phyloP scores from a whole-genome alignment of 2,329 filamentous ascomycete species.

The Ophiostoma sp. region DNA sequence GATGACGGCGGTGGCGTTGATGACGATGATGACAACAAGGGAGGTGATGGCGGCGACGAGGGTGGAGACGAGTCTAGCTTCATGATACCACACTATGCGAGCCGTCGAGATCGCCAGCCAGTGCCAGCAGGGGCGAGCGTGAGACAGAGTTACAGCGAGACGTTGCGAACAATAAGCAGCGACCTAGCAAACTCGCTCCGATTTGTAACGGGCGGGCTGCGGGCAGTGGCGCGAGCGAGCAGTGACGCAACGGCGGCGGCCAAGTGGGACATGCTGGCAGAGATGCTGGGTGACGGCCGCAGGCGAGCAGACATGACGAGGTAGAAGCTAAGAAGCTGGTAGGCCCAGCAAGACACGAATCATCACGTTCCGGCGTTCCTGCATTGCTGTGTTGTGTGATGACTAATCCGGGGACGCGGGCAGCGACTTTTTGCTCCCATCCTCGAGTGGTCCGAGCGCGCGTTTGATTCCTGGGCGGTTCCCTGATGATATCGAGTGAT shows the following conservation, averaged over 20 bases:
- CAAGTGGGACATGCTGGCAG: constrained; percentile 75
- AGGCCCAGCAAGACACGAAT: too few relatives aligned
- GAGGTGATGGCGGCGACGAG: constrained; percentile 22
- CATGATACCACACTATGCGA: background rate
- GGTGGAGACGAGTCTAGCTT: background rate
- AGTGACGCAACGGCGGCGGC: constrained; percentile 49
- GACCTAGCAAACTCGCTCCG: constrained; percentile 61
- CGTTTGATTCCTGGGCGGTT: background rate
- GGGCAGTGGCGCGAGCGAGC: constrained; percentile 68
- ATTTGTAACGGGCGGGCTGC: constrained; percentile 68
- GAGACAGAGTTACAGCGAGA: constrained; percentile 43
- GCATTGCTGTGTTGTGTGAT: background rate
- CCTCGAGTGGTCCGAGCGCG: too few relatives aligned
- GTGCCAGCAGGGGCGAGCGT: background rate
- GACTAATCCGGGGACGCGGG: background rate
- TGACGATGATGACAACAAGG: constrained; percentile 31
- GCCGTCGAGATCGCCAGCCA: background rate
- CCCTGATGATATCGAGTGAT: too few relatives aligned
- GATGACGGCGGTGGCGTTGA: background rate
- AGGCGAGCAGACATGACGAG: background rate
- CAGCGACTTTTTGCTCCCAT: background rate
- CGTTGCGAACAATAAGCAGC: constrained; percentile 51
- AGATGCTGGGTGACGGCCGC: constrained; percentile 59
- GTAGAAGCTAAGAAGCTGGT: background rate
- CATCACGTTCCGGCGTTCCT: background rate